Evolutionary conservation across 306 rosid species (phyloP).

Genomic region (Argentina anserina): DNA sequence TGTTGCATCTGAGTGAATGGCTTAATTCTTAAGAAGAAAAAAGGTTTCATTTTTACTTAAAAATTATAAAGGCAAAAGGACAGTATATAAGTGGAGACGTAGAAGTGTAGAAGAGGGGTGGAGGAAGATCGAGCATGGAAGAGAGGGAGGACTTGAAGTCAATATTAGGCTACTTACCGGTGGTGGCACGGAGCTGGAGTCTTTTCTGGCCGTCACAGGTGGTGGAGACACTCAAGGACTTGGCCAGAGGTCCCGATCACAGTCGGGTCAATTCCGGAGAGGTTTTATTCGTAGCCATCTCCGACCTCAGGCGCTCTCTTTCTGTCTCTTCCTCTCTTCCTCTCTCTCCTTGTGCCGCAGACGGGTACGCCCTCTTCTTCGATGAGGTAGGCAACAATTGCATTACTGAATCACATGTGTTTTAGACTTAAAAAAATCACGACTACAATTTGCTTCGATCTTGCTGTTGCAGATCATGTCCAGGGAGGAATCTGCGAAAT

Average conservation of each 20-base stretch:
- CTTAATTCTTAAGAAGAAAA: no score
- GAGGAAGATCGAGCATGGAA: no score
- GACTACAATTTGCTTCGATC: no score
- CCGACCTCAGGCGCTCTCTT: slow-evolving; percentile 52
- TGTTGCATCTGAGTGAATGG: no score
- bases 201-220: slow-evolving; percentile 76
- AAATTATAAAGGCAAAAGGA: no score
- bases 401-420: not conserved
- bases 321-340: slow-evolving; percentile 38
- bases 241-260: slow-evolving; percentile 47
- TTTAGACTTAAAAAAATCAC: no score
- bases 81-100: no score
- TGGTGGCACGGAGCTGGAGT: slow-evolving; percentile 40
- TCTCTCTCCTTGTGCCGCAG: slow-evolving; percentile 40
- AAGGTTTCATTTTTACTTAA: no score
- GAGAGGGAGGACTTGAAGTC: slow-evolving; percentile 63
- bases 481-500: slow-evolving; percentile 49
- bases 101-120: no score
- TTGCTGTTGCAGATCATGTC: slow-evolving; percentile 72
- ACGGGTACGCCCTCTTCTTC: slow-evolving; percentile 71
- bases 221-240: slow-evolving; percentile 48
- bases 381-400: slow-evolving; percentile 48
- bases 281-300: slow-evolving; percentile 45
- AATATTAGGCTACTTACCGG: slow-evolving; percentile 59
- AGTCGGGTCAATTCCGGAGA: slow-evolving; percentile 55